Conservation (phyloP, 1,139 yeast species). For the Wickerhamiella infanticola region DNA sequence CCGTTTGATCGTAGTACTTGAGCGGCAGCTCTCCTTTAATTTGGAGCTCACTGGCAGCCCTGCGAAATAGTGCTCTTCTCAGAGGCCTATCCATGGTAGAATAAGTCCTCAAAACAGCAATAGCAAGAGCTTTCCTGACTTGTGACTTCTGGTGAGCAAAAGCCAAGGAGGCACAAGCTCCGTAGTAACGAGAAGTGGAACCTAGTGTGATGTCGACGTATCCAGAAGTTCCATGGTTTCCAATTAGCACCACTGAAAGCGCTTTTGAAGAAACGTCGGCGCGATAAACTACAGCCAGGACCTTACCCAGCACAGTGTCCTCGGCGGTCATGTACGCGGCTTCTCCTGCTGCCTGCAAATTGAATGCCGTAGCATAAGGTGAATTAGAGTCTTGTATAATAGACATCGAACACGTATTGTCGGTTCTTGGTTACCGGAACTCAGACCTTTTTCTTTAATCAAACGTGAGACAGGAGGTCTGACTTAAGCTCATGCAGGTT, state of each 20-base stretch:
- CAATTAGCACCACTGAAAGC: slow-evolving; percentile 46
- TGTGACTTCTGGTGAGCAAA: slow-evolving; percentile 36
- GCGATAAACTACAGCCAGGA: slow-evolving; percentile 21
- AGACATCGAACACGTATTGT: slow-evolving; percentile 7
- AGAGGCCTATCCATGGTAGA: slow-evolving; percentile 33
- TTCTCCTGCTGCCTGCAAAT: slow-evolving; percentile 15
- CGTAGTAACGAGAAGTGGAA: slow-evolving; percentile 51
- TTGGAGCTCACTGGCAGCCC: slow-evolving; percentile 5
- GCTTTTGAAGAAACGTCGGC: slow-evolving; percentile 18
- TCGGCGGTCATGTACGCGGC: slow-evolving; percentile 27
- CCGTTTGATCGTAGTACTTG: slow-evolving; percentile 48
- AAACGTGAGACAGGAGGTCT: not conserved
- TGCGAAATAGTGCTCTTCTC: slow-evolving; percentile 7
- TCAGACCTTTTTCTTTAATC: not conserved
- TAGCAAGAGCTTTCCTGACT: slow-evolving; percentile 63
- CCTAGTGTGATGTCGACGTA: slow-evolving; percentile 47
- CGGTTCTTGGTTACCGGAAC: not conserved
- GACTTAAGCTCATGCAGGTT: not conserved
- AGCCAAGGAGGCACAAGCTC: slow-evolving; percentile 58
- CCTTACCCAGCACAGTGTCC: slow-evolving; percentile 24
- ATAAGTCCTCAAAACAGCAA: slow-evolving; percentile 52
- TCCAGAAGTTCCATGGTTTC: slow-evolving; percentile 54
- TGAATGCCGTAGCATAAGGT: slow-evolving; percentile 20
- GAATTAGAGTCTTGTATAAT: slow-evolving; percentile 22
- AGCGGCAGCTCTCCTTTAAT: slow-evolving; percentile 8